Evolutionary conservation across 2,329 filamentous ascomycete species (phyloP).

Genomic region (Mariannaea elegans): DNA sequence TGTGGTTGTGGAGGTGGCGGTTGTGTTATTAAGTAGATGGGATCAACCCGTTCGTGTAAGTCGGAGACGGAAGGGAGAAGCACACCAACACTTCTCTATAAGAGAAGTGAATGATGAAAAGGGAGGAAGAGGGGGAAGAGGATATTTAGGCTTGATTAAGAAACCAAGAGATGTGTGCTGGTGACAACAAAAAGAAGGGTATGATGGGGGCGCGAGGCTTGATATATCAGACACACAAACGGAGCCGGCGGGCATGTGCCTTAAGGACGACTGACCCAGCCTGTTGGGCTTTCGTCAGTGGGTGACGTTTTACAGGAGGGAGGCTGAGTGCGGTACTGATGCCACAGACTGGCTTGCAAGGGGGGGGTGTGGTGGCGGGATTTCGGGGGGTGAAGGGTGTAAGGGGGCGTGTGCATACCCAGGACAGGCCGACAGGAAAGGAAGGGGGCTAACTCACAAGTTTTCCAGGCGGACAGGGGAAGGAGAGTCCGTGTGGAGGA

Average conservation of each 20-base stretch:
- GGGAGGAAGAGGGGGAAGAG: slow-evolving; percentile 19
- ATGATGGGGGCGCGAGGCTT: slow-evolving; percentile 37
- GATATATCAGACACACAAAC: slow-evolving; percentile 40
- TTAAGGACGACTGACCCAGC: slow-evolving; percentile 43
- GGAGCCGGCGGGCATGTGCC: slow-evolving; percentile 30
- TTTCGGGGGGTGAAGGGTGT: slow-evolving; percentile 1
- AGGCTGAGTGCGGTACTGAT: slow-evolving; percentile 48
- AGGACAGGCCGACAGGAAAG: not conserved
- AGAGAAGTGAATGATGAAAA: slow-evolving; percentile 25
- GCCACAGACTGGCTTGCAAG: slow-evolving; percentile 33
- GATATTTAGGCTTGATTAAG: slow-evolving; percentile 22
- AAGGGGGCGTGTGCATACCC: slow-evolving; percentile 1
- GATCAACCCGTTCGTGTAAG: slow-evolving; percentile 22
- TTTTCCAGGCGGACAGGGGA: slow-evolving; percentile 25
- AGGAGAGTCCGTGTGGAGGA: slow-evolving; percentile 31
- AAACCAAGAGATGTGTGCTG: slow-evolving; percentile 27
- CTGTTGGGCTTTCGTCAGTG: slow-evolving; percentile 48
- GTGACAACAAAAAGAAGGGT: slow-evolving; percentile 32
- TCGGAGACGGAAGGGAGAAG: not conserved
- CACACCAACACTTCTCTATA: not conserved
- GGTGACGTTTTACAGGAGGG: slow-evolving; percentile 51
- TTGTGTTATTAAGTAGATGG: slow-evolving; percentile 25
- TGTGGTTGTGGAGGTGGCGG: slow-evolving; percentile 21
- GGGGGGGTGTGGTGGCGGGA: slow-evolving; percentile 9
- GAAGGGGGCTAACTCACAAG: slow-evolving; percentile 6